Conservation (phyloP, 2,329 filamentous ascomycete species). For the Cryphonectria radicalis region DNA sequence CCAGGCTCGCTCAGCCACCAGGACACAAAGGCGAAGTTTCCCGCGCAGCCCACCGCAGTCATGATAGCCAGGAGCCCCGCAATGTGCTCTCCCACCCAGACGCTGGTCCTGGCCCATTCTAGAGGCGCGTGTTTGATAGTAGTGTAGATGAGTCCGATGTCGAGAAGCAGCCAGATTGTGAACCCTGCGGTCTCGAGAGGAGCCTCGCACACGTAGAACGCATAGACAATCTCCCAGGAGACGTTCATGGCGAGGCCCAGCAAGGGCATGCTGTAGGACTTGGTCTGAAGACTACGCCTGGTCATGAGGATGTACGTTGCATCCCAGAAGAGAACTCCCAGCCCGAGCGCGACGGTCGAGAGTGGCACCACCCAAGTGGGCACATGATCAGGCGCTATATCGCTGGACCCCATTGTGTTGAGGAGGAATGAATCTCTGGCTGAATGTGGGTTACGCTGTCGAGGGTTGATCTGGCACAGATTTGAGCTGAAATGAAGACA, state of each 20-base stretch:
- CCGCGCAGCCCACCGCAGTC: conserved; percentile 43
- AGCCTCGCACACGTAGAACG: conserved; percentile 50
- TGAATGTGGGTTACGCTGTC: not conserved
- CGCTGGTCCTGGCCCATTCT: conserved; percentile 46
- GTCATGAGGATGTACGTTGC: conserved; percentile 52
- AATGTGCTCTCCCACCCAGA: conserved; percentile 48
- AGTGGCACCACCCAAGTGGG: conserved; percentile 44
- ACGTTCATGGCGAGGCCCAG: conserved; percentile 54
- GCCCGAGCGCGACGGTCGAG: conserved; percentile 41
- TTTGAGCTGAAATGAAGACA: not conserved
- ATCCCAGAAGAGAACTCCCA: conserved; percentile 47
- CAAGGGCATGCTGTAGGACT: conserved; percentile 55
- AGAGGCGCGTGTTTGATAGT: conserved; percentile 48
- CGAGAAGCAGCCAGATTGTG: conserved; percentile 52
- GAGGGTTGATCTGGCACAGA: not conserved
- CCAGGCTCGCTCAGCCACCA: conserved; percentile 54
- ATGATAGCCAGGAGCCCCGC: conserved; percentile 42
- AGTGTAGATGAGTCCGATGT: conserved; percentile 51
- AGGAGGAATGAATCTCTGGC: not conserved
- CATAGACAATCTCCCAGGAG: conserved; percentile 56
- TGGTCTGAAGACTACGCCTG: conserved; percentile 48
- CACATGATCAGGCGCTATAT: conserved; percentile 41
- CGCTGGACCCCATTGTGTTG: conserved; percentile 44
- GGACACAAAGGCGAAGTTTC: conserved; percentile 47
- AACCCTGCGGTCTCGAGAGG: conserved; percentile 50